phyloP scores from a whole-genome alignment of 169 alveolate genomes.

The Eimeria tenella region DNA sequence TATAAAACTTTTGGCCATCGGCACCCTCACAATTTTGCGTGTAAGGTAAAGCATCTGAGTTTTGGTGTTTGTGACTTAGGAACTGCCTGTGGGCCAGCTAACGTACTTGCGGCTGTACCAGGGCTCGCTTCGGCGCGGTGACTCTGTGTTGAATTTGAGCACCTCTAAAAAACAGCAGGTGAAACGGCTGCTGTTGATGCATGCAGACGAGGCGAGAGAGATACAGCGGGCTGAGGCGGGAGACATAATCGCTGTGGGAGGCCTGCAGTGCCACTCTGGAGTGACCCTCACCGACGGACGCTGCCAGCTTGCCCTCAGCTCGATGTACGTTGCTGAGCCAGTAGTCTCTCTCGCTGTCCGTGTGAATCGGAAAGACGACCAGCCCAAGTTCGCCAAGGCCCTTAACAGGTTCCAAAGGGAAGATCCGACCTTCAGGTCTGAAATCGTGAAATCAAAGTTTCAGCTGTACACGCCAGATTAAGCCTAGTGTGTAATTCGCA shows the following conservation, averaged over 20 bases:
- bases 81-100: constrained; percentile 91
- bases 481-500: no score
- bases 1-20: no score
- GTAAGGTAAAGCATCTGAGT: not conserved
- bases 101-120: constrained; percentile 95
- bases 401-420: constrained; percentile 93
- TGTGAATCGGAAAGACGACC: constrained; percentile 85
- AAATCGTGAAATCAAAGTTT: not conserved
- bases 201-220: constrained; percentile 95
- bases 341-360: constrained; percentile 94
- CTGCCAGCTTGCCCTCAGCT: constrained; percentile 84
- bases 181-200: constrained; percentile 92
- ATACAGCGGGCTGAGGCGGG: constrained; percentile 95
- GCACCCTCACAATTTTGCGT: not conserved
- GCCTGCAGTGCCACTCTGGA: constrained; percentile 93
- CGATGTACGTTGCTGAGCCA: constrained; percentile 96
- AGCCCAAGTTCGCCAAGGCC: constrained; percentile 92
- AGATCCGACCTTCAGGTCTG: constrained; percentile 94
- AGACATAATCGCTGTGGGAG: constrained; percentile 97
- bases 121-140: constrained; percentile 92
- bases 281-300: constrained; percentile 85
- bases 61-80: constrained; percentile 60
- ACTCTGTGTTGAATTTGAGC: constrained; percentile 85
- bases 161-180: constrained; percentile 84
- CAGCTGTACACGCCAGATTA: not conserved